phyloP scores from a whole-genome alignment of 129 eudicot species.

The Pseudognaphalium luteoalbum region DNA sequence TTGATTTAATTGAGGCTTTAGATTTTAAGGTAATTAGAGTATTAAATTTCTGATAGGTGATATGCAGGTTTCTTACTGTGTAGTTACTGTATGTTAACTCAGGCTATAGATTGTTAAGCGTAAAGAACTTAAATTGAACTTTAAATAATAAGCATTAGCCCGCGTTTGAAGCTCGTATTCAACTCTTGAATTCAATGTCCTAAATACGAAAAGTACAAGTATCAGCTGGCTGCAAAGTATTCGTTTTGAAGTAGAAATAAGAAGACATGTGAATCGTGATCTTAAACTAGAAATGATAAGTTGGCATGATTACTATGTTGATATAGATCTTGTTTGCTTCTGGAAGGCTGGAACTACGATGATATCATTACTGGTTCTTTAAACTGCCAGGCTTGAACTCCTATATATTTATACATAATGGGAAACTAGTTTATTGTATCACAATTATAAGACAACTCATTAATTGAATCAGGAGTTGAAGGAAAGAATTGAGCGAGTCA shows the following conservation, averaged over 20 bases:
- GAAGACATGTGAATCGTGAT: background rate
- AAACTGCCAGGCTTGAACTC: background rate
- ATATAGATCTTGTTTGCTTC: constrained; percentile 16
- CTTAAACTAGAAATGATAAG: background rate
- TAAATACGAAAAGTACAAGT: background rate
- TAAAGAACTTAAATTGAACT: background rate
- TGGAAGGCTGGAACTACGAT: background rate
- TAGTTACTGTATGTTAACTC: background rate
- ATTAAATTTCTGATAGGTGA: background rate
- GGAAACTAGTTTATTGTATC: background rate
- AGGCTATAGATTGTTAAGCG: background rate
- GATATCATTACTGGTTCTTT: background rate
- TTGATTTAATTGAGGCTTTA: constrained; percentile 1
- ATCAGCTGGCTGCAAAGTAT: background rate
- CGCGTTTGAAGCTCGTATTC: constrained; percentile 1
- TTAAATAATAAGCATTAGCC: background rate
- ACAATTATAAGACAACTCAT: background rate
- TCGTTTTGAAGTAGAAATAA: background rate
- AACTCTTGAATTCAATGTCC: background rate
- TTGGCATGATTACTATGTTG: constrained; percentile 4
- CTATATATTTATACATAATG: background rate
- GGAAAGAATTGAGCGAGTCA: constrained; percentile 66
- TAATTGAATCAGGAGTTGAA: constrained; percentile 49
- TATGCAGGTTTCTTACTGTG: constrained; percentile 5
- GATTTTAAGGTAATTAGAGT: constrained; percentile 3